Percentiles rank a stretch among this genome's conserved stretches.
These are phyloP conservation scores for Ascochyta viciae-villosae DNA, from an alignment of 2,329 filamentous ascomycete genomes.

Conservation along the genomic window DNA sequence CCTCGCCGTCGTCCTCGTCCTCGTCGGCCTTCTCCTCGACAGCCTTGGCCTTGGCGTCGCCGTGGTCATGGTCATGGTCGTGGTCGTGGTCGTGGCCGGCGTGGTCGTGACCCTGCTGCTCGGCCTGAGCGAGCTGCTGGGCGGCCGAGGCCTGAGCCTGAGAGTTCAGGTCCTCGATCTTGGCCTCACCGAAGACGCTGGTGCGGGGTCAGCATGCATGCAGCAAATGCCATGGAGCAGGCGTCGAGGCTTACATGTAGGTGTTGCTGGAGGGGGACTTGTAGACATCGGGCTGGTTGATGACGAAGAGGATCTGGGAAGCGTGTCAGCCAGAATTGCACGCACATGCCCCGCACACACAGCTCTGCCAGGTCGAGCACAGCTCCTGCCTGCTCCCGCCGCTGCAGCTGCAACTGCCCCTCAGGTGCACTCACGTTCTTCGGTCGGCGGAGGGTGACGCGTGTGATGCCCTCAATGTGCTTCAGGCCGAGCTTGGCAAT, in stretches of 20 bases:
- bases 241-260: constrained; percentile 82
- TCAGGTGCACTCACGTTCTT: constrained; percentile 82
- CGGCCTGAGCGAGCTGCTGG: constrained; percentile 86
- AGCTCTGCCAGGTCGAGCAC: constrained; percentile 13
- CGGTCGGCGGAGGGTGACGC: constrained; percentile 95
- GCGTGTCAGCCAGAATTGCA: constrained; percentile 27
- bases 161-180: constrained; percentile 99
- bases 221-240: constrained; percentile 12
- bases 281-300: constrained; percentile 99
- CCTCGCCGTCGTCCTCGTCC: constrained; percentile 91
- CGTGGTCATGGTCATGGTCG: constrained; percentile 69
- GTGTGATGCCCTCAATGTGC: constrained; percentile 95
- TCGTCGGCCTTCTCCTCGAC: constrained; percentile 67
- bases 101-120: constrained; percentile 71
- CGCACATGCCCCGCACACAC: constrained; percentile 15
- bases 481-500: constrained; percentile 98
- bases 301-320: constrained; percentile 92
- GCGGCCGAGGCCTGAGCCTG: constrained; percentile 95
- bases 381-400: constrained; percentile 13
- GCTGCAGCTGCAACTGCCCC: constrained; percentile 17
- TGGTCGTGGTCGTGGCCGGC: constrained; percentile 76
- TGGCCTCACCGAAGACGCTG: constrained; percentile 99
- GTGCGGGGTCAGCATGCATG: constrained; percentile 33
- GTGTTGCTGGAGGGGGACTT: constrained; percentile 99
- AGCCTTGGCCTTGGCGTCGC: constrained; percentile 63